Percentiles rank a stretch among this genome's conserved stretches.
phyloP scores from a whole-genome alignment of 1,139 yeast species.

The Taphrina betulina region DNA sequence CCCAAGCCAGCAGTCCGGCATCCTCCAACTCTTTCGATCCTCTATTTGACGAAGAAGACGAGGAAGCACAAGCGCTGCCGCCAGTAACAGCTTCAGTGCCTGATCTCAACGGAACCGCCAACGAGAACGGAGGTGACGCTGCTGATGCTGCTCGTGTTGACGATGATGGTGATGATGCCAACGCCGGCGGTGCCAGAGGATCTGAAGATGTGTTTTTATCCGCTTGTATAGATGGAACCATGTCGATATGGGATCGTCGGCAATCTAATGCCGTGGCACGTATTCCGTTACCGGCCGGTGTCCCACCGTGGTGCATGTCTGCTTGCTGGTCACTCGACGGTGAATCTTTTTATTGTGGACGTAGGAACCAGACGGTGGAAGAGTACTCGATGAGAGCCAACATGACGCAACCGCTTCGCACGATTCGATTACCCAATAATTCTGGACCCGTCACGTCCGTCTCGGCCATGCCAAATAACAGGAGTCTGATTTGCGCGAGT shows the following conservation, averaged over 20 bases:
- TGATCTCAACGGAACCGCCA: background rate
- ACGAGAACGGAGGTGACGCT: background rate
- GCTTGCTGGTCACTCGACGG: conserved; percentile 88
- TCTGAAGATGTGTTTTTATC: conserved; percentile 58
- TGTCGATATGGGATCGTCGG: conserved; percentile 82
- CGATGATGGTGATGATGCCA: background rate
- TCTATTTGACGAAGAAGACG: conserved; percentile 77
- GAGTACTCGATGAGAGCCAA: conserved; percentile 74
- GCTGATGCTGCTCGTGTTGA: background rate
- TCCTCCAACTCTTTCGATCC: conserved; percentile 64
- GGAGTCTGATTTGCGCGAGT: conserved; percentile 82
- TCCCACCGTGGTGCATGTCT: conserved; percentile 91
- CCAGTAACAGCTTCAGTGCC: background rate
- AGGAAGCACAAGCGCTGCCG: conserved; percentile 45
- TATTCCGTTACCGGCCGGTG: conserved; percentile 60
- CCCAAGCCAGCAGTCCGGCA: conserved; percentile 12
- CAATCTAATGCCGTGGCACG: conserved; percentile 52
- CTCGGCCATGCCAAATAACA: conserved; percentile 73
- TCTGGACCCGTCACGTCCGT: conserved; percentile 91
- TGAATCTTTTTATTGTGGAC: conserved; percentile 72
- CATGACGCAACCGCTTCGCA: conserved; percentile 52
- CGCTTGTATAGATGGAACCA: conserved; percentile 78
- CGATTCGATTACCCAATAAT: conserved; percentile 74
- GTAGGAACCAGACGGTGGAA: conserved; percentile 78
- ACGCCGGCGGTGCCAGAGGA: conserved; percentile 2